Conservation (phyloP, 1,284 basidiomycete species). For the Microstroma glucosiphilum region DNA sequence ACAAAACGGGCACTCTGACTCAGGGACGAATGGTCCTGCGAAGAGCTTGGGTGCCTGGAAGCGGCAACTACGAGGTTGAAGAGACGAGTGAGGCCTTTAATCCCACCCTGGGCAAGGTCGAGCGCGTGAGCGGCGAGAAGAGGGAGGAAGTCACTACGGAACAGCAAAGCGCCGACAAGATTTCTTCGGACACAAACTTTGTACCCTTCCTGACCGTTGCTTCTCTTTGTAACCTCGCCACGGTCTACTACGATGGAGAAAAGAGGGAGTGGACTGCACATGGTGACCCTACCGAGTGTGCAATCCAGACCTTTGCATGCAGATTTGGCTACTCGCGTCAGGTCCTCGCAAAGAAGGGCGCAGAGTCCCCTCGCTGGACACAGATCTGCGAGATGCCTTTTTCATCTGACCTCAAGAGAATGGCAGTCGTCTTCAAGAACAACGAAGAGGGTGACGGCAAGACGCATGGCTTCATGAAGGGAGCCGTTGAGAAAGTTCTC, state of each 20-base stretch:
- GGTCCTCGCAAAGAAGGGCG: constrained; percentile 28
- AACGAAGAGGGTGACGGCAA: constrained; percentile 21
- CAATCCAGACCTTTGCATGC: constrained; percentile 63
- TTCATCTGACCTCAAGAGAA: constrained; percentile 46
- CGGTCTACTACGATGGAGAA: constrained; percentile 47
- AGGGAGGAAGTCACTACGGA: constrained; percentile 51
- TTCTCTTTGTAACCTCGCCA: constrained; percentile 49
- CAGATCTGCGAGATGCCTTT: constrained; percentile 55
- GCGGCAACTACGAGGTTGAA: constrained; percentile 39
- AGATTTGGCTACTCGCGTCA: constrained; percentile 45
- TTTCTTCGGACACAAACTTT: constrained; percentile 28
- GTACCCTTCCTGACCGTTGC: constrained; percentile 42
- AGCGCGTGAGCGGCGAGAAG: constrained; percentile 28
- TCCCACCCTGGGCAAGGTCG: constrained; percentile 52
- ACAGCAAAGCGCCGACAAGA: constrained; percentile 22
- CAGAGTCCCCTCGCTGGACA: constrained; percentile 28
- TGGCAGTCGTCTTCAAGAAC: constrained; percentile 53
- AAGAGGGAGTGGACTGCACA: constrained; percentile 59
- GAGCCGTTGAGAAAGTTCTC: constrained; percentile 46
- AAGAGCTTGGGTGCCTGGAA: constrained; percentile 45
- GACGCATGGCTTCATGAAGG: constrained; percentile 47
- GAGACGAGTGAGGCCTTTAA: constrained; percentile 48
- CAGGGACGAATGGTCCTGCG: constrained; percentile 49
- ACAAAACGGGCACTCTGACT: constrained; percentile 50
- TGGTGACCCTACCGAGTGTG: constrained; percentile 63